Conservation (phyloP, 2,329 filamentous ascomycete species). For the Sordariomycetes sp. region DNA sequence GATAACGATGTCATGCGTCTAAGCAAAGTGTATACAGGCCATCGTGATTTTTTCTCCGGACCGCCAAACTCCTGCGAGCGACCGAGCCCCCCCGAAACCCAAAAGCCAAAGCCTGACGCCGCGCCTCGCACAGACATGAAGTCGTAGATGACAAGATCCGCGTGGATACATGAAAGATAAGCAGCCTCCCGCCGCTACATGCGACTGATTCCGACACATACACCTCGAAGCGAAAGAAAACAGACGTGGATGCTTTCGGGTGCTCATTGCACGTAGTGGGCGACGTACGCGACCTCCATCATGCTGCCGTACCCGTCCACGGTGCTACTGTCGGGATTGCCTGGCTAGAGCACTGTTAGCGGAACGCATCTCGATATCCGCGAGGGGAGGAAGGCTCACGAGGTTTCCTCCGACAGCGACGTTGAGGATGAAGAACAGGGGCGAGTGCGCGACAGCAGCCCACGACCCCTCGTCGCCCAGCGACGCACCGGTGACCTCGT, state of each 20-base stretch:
- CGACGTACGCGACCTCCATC: slow-evolving; percentile 13
- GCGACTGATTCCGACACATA: neutral
- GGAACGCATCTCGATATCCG: neutral
- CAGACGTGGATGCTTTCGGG: neutral
- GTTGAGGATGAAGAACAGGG: slow-evolving; percentile 39
- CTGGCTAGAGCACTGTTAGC: slow-evolving; percentile 23
- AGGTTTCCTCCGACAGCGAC: slow-evolving; percentile 39
- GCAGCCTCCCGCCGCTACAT: neutral
- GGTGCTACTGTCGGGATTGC: slow-evolving; percentile 31
- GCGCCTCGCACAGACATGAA: neutral
- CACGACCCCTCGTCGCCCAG: slow-evolving; percentile 32
- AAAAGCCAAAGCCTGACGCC: neutral
- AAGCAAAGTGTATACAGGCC: neutral
- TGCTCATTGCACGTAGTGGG: slow-evolving; percentile 9
- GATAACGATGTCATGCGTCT: neutral
- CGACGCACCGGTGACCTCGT: slow-evolving; percentile 26
- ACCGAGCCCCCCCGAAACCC: neutral
- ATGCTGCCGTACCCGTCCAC: slow-evolving; percentile 20
- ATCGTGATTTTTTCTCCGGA: neutral
- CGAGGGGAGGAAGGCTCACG: slow-evolving; percentile 21
- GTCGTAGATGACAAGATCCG: neutral
- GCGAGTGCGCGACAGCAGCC: slow-evolving; percentile 32
- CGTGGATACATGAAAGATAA: neutral
- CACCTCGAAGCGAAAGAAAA: neutral
- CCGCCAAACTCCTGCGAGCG: neutral